Evolutionary conservation across 192 early-diverging fungal species (phyloP).

Genomic region (Geranomyces michiganensis): DNA sequence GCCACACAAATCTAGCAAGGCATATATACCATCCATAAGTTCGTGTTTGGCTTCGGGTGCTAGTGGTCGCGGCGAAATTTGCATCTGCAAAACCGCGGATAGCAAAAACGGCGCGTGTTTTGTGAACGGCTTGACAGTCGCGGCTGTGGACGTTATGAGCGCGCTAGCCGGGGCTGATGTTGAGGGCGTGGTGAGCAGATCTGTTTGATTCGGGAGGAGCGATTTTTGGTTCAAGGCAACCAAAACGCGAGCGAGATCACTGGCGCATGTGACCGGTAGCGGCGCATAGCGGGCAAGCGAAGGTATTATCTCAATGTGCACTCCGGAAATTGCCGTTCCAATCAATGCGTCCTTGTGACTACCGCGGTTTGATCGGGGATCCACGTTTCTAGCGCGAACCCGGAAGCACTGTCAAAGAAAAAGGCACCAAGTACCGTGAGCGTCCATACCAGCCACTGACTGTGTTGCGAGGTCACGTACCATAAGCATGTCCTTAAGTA

Average conservation of each 20-base stretch:
- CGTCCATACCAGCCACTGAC: neutral
- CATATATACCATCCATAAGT: constrained; percentile 58
- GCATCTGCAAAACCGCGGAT: constrained; percentile 63
- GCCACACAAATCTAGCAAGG: constrained; percentile 67
- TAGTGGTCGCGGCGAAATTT: constrained; percentile 41
- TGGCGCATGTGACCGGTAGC: constrained; percentile 24
- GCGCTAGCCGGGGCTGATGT: neutral
- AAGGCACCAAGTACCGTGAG: neutral
- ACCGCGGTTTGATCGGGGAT: constrained; percentile 11
- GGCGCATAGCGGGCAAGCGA: constrained; percentile 32
- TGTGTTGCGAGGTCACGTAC: neutral
- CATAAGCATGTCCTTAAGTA: constrained; percentile 57
- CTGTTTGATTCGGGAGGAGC: neutral
- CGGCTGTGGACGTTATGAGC: constrained; percentile 7
- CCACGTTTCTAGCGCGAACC: neutral
- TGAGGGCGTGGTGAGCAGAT: neutral
- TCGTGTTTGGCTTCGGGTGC: constrained; percentile 38
- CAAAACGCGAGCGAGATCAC: constrained; percentile 27
- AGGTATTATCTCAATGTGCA: constrained; percentile 7
- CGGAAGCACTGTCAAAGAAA: neutral
- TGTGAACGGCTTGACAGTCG: constrained; percentile 40
- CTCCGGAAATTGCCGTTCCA: neutral
- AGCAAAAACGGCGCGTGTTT: constrained; percentile 47
- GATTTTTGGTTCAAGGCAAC: constrained; percentile 21
- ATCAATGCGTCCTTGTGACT: constrained; percentile 30